Evolutionary conservation across 2,329 filamentous ascomycete genomes (phyloP).

Genomic region (Talaromyces sp.): DNA sequence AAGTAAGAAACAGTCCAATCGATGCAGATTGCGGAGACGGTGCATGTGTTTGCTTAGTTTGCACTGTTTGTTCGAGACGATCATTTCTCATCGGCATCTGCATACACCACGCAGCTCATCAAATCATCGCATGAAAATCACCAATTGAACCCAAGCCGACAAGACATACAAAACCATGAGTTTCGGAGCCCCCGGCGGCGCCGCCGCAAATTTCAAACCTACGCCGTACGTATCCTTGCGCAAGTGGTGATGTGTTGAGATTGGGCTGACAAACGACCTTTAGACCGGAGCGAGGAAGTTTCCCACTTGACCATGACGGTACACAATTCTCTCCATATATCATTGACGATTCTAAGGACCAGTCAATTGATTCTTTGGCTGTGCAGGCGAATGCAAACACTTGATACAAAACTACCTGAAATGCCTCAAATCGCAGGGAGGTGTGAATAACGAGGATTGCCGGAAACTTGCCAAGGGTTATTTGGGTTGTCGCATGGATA

Average conservation of each 20-base stretch:
- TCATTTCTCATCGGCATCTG: neutral
- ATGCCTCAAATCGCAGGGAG: constrained; percentile 80
- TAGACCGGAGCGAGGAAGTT: constrained; percentile 87
- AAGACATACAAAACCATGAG: constrained; percentile 36
- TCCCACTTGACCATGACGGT: constrained; percentile 94
- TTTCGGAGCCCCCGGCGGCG: constrained; percentile 70
- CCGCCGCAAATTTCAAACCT: constrained; percentile 64
- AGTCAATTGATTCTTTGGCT: neutral
- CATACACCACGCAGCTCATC: neutral
- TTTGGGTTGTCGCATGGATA: constrained; percentile 88
- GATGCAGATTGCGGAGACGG: neutral
- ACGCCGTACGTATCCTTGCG: constrained; percentile 58
- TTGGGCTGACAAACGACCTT: neutral
- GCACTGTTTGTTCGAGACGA: neutral
- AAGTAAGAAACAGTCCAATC: neutral
- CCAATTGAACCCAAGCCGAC: neutral
- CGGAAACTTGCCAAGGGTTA: constrained; percentile 84
- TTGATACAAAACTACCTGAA: constrained; percentile 81
- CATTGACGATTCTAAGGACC: neutral
- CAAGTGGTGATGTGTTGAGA: neutral
- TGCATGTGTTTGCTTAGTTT: neutral
- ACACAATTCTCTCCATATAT: constrained; percentile 20
- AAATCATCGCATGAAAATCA: neutral
- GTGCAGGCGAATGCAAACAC: constrained; percentile 81
- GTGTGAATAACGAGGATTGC: constrained; percentile 83